A percentile compares a stretch with the other conserved stretches of the same genome.
These are phyloP conservation scores for Knoxia roxburghii DNA, from an alignment of 257 asterid genomes.

Conservation along the genomic window DNA sequence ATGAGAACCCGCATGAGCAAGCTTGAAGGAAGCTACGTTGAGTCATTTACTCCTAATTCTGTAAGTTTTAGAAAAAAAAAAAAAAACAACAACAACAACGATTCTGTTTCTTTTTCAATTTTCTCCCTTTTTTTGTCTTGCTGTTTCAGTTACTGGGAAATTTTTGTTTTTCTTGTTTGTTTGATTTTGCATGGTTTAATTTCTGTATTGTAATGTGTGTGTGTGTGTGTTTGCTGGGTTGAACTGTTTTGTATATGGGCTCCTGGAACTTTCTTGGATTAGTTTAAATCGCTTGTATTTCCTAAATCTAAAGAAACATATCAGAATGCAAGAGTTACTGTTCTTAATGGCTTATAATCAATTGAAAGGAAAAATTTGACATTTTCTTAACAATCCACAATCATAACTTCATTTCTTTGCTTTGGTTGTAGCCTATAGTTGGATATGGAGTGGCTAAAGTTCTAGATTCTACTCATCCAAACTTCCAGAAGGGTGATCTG, in stretches of 20 bases:
- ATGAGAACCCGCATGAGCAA: slow-evolving; percentile 23
- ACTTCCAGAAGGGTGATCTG: slow-evolving; percentile 49
- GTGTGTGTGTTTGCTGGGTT: background rate
- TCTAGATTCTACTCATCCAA: slow-evolving; percentile 45
- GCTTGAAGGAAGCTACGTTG: slow-evolving; percentile 24
- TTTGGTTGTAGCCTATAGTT: slow-evolving; percentile 25
- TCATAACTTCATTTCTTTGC: background rate
- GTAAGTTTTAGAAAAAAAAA: background rate
- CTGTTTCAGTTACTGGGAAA: background rate
- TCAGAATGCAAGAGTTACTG: background rate
- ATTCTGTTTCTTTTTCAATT: background rate
- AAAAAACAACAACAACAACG: too few species aligned
- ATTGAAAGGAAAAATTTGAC: background rate
- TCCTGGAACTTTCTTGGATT: background rate
- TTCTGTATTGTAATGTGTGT: too few species aligned
- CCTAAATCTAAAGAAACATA: background rate
- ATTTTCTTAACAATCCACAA: background rate
- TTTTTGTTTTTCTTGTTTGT: background rate
- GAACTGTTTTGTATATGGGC: background rate
- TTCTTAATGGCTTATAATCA: background rate
- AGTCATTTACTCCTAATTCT: slow-evolving; percentile 27
- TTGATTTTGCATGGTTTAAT: background rate
- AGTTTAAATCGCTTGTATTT: background rate
- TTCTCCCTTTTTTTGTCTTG: too few species aligned
- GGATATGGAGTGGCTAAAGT: slow-evolving; percentile 52